Conservation (phyloP, 2,329 filamentous ascomycete genomes). For the Saccharata proteae region DNA sequence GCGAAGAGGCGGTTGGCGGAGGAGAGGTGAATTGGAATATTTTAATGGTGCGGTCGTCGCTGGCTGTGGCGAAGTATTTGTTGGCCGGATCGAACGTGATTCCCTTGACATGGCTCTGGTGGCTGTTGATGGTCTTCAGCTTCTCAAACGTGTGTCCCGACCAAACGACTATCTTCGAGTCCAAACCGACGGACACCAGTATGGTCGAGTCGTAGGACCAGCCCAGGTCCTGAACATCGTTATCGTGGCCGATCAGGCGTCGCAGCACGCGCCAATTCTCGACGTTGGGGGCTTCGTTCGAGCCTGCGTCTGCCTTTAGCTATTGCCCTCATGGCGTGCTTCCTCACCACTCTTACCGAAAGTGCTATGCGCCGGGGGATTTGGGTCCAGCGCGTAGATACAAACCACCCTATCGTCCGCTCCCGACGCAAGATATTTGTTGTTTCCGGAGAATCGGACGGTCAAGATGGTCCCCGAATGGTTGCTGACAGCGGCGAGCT, state of each 20-base stretch:
- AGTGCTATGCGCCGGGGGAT: slow-evolving; percentile 63
- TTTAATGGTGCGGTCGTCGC: slow-evolving; percentile 92
- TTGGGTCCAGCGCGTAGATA: slow-evolving; percentile 82
- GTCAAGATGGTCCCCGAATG: slow-evolving; percentile 96
- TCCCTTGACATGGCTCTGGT: slow-evolving; percentile 96
- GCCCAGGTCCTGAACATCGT: slow-evolving; percentile 93
- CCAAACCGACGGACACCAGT: slow-evolving; percentile 85
- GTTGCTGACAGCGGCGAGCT: slow-evolving; percentile 96
- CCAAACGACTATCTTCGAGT: slow-evolving; percentile 98
- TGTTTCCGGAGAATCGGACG: slow-evolving; percentile 90
- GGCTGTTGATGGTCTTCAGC: slow-evolving; percentile 81
- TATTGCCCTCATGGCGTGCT: not conserved
- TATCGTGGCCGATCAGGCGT: slow-evolving; percentile 90
- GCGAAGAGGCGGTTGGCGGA: slow-evolving; percentile 77
- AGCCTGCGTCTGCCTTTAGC: slow-evolving; percentile 38
- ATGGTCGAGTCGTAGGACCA: slow-evolving; percentile 97
- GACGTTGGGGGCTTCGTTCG: slow-evolving; percentile 80
- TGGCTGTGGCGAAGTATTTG: slow-evolving; percentile 97
- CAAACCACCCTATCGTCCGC: slow-evolving; percentile 99
- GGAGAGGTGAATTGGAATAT: slow-evolving; percentile 92
- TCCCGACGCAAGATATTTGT: slow-evolving; percentile 88
- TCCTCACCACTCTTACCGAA: slow-evolving; percentile 50
- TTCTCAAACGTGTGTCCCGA: slow-evolving; percentile 97
- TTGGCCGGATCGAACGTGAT: slow-evolving; percentile 98
- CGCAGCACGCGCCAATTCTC: slow-evolving; percentile 98